A percentile compares a stretch with the other conserved stretches of the same genome.
Conservation (phyloP, 352 stramenopile species). For the Phytophthora podocarpi region DNA sequence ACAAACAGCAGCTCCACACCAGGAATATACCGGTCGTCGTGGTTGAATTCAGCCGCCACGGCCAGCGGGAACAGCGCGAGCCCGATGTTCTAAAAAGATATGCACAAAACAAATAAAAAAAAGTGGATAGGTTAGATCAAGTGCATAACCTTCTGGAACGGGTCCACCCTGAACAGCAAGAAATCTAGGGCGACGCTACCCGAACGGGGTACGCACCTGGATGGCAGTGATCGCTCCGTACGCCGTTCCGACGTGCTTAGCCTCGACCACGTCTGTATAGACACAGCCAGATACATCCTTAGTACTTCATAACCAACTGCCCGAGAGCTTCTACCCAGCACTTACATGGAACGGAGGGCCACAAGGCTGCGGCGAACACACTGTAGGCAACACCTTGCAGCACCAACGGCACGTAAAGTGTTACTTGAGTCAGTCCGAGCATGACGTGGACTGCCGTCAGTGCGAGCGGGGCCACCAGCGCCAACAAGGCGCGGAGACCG, state of each 20-base stretch:
- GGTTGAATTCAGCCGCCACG: slow-evolving; percentile 77
- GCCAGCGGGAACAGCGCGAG: slow-evolving; percentile 78
- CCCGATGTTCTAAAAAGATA: slow-evolving; percentile 71
- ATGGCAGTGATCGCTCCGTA: slow-evolving; percentile 95
- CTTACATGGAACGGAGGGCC: slow-evolving; percentile 88
- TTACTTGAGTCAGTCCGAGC: slow-evolving; percentile 76
- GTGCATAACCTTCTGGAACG: neutral
- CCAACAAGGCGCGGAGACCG: slow-evolving; percentile 83
- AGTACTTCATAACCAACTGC: slow-evolving; percentile 1
- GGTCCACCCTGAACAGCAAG: neutral
- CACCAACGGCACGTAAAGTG: slow-evolving; percentile 85
- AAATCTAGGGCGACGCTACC: neutral
- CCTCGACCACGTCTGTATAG: slow-evolving; percentile 80
- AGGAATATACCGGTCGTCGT: slow-evolving; percentile 76
- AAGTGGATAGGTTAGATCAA: slow-evolving; percentile 12
- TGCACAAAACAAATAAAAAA: slow-evolving; percentile 6
- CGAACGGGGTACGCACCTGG: slow-evolving; percentile 51
- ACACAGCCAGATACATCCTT: neutral
- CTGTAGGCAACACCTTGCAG: slow-evolving; percentile 93
- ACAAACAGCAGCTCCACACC: slow-evolving; percentile 85
- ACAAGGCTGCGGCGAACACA: slow-evolving; percentile 92
- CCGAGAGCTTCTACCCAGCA: neutral
- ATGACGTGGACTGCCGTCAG: slow-evolving; percentile 88
- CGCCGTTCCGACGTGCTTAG: slow-evolving; percentile 88
- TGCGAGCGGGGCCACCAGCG: slow-evolving; percentile 71